Conservation (phyloP, 179 eudicot species). For the Nepenthes alata region DNA sequence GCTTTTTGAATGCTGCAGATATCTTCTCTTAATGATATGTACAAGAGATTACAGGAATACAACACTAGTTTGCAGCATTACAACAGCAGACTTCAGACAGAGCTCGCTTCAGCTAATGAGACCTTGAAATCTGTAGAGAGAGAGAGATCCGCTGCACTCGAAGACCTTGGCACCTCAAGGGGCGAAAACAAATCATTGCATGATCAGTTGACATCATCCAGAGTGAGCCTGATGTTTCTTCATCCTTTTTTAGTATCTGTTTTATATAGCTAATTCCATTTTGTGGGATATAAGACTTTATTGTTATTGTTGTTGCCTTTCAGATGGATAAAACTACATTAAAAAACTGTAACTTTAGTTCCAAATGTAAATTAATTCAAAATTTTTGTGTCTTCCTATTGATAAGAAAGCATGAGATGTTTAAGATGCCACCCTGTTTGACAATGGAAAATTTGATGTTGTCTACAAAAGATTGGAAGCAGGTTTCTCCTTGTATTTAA, state of each 20-base stretch:
- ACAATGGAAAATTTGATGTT: no score
- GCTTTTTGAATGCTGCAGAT: slow-evolving; percentile 38
- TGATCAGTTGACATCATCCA: slow-evolving; percentile 58
- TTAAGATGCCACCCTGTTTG: no score
- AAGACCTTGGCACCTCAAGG: slow-evolving; percentile 69
- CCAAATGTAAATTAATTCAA: no score
- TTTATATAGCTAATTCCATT: no score
- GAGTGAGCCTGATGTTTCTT: slow-evolving; percentile 26
- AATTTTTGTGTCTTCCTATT: no score
- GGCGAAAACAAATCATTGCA: slow-evolving; percentile 63
- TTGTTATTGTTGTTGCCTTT: no score
- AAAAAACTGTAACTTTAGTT: no score
- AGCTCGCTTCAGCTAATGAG: slow-evolving; percentile 69
- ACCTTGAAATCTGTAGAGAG: slow-evolving; percentile 69
- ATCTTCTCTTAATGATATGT: slow-evolving; percentile 71
- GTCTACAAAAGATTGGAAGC: no score
- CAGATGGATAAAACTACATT: no score
- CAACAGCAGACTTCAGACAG: slow-evolving; percentile 90
- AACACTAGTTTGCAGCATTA: slow-evolving; percentile 92
- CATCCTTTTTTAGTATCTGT: neutral
- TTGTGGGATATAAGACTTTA: no score
- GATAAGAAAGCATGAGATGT: no score
- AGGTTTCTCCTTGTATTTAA: no score
- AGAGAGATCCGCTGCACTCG: slow-evolving; percentile 64
- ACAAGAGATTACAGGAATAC: slow-evolving; percentile 83